These are phyloP conservation scores for Phytophthora tentaculata DNA, from an alignment of 352 stramenopile genomes.

Conservation along the genomic window DNA sequence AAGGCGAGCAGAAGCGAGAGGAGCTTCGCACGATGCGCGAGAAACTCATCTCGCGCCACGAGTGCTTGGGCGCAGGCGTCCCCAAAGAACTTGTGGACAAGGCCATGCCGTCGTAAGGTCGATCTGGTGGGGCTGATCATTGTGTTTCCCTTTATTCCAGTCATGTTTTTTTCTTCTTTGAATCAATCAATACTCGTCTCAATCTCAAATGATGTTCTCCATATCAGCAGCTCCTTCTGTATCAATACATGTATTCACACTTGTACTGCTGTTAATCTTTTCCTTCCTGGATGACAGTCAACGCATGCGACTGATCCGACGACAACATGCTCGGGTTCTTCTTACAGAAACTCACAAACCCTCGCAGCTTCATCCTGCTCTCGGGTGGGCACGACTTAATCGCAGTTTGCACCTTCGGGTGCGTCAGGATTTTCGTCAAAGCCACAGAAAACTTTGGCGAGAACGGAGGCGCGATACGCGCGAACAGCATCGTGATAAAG, in stretches of 20 bases:
- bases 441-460: constrained; percentile 78
- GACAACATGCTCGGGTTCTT: constrained; percentile 66
- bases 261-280: constrained; percentile 21
- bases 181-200: constrained; percentile 2
- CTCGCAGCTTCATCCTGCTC: constrained; percentile 75
- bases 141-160: no score
- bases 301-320: constrained; percentile 68
- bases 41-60: constrained; percentile 4
- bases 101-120: neutral
- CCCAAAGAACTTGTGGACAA: neutral
- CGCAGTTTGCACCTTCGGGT: constrained; percentile 86
- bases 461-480: constrained; percentile 75
- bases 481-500: constrained; percentile 85
- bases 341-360: constrained; percentile 73
- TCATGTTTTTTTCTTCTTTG: neutral
- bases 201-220: constrained; percentile 1
- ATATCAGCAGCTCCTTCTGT: neutral
- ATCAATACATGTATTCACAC: constrained; percentile 11
- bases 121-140: neutral
- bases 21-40: neutral
- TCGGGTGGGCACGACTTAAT: constrained; percentile 82
- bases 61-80: constrained; percentile 1
- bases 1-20: neutral
- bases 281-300: constrained; percentile 57
- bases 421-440: constrained; percentile 76